Evolutionary conservation across 2,329 filamentous ascomycete genomes (phyloP).

Genomic region (Fusarium tuaranense): DNA sequence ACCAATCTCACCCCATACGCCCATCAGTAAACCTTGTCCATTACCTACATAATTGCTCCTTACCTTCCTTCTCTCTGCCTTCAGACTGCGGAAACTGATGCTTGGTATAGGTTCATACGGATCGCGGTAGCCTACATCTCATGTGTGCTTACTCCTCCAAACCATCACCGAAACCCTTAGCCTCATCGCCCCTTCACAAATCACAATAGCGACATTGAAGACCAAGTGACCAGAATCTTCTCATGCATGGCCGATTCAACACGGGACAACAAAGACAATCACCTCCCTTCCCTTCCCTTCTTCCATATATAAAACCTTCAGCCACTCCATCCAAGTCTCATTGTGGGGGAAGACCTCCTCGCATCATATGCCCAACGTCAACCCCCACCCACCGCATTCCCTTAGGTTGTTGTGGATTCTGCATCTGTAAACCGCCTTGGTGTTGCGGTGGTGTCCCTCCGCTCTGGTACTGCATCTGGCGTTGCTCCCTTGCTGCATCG

Average conservation of each 20-base stretch:
- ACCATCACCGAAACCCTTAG: background rate
- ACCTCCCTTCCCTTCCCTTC: background rate
- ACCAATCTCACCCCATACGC: background rate
- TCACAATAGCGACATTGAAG: background rate
- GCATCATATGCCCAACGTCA: constrained; percentile 58
- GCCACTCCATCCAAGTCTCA: background rate
- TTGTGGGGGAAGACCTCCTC: constrained; percentile 38
- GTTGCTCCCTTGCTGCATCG: constrained; percentile 47
- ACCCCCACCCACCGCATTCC: constrained; percentile 58
- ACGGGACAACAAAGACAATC: background rate
- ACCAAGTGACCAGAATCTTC: background rate
- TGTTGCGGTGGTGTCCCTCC: constrained; percentile 41
- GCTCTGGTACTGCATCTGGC: constrained; percentile 50
- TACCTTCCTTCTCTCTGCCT: background rate
- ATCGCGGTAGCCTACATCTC: background rate
- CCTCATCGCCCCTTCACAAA: background rate
- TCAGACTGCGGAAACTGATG: background rate
- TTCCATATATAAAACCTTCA: background rate
- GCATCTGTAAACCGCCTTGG: constrained; percentile 29
- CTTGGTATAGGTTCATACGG: background rate
- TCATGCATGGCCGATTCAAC: background rate
- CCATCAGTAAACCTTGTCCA: background rate
- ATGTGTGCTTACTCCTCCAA: background rate
- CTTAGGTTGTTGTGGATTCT: constrained; percentile 47
- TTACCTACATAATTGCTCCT: background rate